Percentiles rank a stretch among this genome's conserved stretches.
Evolutionary conservation across 2,329 filamentous ascomycete species (phyloP).

Genomic region (Clarireedia homoeocarpa): DNA sequence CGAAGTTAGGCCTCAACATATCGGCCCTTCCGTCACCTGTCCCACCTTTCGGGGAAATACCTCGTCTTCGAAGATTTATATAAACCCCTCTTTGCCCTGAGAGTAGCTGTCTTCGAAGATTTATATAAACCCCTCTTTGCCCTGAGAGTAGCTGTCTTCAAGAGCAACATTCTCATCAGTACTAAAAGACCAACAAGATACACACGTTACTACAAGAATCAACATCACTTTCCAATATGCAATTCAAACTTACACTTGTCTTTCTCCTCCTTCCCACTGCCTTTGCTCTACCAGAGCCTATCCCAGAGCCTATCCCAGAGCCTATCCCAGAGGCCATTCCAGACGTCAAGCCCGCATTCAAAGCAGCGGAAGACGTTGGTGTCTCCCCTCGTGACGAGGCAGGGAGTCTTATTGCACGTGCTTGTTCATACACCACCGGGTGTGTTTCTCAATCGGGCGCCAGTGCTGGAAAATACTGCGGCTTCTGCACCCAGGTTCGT

Average conservation of each 20-base stretch:
- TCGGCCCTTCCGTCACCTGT: too few relatives aligned
- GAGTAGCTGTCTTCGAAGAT: too few relatives aligned
- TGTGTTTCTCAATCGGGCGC: slow-evolving; percentile 1
- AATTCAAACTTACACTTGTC: not conserved
- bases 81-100: too few relatives aligned
- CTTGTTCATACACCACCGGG: slow-evolving; percentile 1
- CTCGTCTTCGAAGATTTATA: too few relatives aligned
- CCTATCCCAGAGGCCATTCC: not conserved
- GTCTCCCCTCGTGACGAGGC: not conserved
- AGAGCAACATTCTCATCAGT: too few relatives aligned
- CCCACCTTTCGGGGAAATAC: too few relatives aligned
- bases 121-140: too few relatives aligned
- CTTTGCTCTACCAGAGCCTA: not conserved
- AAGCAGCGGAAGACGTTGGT: not conserved
- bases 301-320: not conserved
- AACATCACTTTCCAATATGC: not conserved
- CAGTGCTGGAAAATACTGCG: slow-evolving; percentile 7
- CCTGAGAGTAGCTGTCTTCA: too few relatives aligned
- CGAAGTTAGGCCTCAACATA: too few relatives aligned
- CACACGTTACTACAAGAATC: not conserved
- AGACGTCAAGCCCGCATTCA: not conserved
- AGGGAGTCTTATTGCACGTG: slow-evolving; percentile 1
- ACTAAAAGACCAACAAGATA: too few relatives aligned
- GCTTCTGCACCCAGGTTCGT: slow-evolving; percentile 9
- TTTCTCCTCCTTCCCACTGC: not conserved